Base-by-base conservation (phyloP, 2,329 filamentous ascomycete species). In the Daldinia eschscholtzii region DNA sequence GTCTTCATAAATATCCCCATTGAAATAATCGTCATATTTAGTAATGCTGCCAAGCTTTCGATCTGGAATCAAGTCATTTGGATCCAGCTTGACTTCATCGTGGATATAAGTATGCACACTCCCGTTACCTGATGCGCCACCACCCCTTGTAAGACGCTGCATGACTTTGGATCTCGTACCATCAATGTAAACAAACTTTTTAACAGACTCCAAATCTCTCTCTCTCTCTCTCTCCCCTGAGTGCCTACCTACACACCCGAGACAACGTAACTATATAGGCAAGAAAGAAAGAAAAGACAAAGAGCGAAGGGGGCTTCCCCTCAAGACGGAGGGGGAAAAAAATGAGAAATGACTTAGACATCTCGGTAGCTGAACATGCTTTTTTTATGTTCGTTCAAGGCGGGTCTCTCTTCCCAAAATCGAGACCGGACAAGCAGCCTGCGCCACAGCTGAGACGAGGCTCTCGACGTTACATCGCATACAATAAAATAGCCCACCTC, bases 401-500 rank as follows among this genome's bases (percentile, higher is more conserved):
- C 66, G 69, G 69, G 69, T 62, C 57, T 70, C 30, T 6, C 61
- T 66, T 46, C 64, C 56, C 62, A 58, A 66, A 62, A 66, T 61
- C 46, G 48, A 66, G 65, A 66, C 65, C 46, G 48, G 39, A 23
- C 58, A 59, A 18, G 5, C 23, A 71, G 26, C 42, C 57, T 64
- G 64, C 69, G 69, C 66, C 66, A 67, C 67, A 60, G 37, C 13
- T 57, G 20, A 61, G 58, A 65, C 62, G 57, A 71, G 63, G 68
- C 68, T 67, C 57, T 39, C 35, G 52, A 61, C 41, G 68, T 70
- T 68, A 63, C 70, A 70, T 67, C 57, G 67, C 65, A 68, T 67
- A 18, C 15, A 33, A 28, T 58, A 61, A 46, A 33, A 28, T 58
- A 61, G 52, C 41, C 50, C 48, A 23, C 42, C 42, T 28, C 52